phyloP scores from a whole-genome alignment of 1,284 basidiomycete genomes.

The Cryptococcus neoformans region DNA sequence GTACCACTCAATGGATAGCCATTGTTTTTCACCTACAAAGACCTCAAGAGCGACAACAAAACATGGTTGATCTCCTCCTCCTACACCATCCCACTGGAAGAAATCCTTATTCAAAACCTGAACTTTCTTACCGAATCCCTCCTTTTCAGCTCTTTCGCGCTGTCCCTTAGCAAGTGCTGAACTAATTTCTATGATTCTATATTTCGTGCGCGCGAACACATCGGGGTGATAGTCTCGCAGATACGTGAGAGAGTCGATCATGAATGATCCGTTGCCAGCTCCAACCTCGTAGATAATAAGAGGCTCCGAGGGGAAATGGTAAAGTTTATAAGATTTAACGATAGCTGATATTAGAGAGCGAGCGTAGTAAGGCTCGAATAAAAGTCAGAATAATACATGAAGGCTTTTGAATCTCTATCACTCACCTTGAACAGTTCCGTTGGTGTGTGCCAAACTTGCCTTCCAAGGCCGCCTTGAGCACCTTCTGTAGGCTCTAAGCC shows the following conservation, averaged over 20 bases:
- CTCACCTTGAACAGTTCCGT: conserved; percentile 95
- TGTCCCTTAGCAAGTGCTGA: conserved; percentile 72
- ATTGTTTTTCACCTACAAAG: conserved; percentile 59
- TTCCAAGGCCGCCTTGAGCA: conserved; percentile 65
- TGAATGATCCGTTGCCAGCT: conserved; percentile 94
- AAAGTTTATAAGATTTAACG: conserved; percentile 84
- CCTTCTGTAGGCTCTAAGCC: conserved; percentile 47
- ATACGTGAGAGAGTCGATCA: conserved; percentile 80
- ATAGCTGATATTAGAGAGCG: conserved; percentile 85
- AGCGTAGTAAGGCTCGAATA: conserved; percentile 82
- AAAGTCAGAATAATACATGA: not conserved
- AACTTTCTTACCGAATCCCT: conserved; percentile 61
- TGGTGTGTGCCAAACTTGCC: conserved; percentile 98
- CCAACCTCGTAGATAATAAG: conserved; percentile 96
- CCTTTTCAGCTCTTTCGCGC: conserved; percentile 56
- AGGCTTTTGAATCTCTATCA: not conserved
- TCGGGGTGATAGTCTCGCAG: conserved; percentile 77
- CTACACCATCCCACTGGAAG: conserved; percentile 70
- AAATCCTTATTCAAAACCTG: conserved; percentile 77
- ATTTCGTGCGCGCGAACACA: conserved; percentile 77
- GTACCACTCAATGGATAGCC: conserved; percentile 47
- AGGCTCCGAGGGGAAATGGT: conserved; percentile 94
- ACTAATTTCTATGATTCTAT: conserved; percentile 94
- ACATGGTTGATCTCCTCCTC: conserved; percentile 73
- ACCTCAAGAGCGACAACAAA: conserved; percentile 95